Conservation (phyloP, 257 asterid genomes). For the Nicotiana knightiana region DNA sequence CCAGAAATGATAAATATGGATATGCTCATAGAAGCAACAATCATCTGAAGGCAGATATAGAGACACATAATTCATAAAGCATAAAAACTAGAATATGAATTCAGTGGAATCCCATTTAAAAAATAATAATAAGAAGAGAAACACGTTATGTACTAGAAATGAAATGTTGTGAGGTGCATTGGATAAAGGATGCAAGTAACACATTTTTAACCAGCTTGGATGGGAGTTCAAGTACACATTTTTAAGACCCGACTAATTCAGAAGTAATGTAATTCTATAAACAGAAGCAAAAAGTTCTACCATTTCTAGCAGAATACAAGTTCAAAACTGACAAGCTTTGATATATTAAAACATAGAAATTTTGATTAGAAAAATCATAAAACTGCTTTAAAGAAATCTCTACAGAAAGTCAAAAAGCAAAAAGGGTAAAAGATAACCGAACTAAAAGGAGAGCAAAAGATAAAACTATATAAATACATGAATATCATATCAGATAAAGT, state of each 20-base stretch:
- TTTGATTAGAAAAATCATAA: background rate
- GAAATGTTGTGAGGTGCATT: background rate
- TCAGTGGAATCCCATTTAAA: too few species aligned
- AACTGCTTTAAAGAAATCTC: background rate
- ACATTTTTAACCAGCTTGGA: background rate
- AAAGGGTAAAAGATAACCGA: background rate
- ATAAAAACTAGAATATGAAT: too few species aligned
- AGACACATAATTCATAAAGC: background rate
- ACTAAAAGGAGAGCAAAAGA: background rate
- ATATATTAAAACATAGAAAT: background rate
- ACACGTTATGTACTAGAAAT: background rate
- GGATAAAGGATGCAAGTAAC: background rate
- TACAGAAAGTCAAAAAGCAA: background rate
- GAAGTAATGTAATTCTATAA: background rate
- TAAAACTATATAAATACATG: background rate
- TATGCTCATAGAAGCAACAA: constrained; percentile 6
- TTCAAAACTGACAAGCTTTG: background rate
- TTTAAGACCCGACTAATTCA: background rate
- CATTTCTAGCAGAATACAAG: background rate
- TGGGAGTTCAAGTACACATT: background rate
- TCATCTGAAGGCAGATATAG: background rate
- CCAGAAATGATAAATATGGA: background rate
- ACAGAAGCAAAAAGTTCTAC: background rate
- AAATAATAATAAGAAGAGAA: background rate
- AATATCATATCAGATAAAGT: background rate